phyloP scores from a whole-genome alignment of 306 rosid genomes.

The Benincasa hispida region DNA sequence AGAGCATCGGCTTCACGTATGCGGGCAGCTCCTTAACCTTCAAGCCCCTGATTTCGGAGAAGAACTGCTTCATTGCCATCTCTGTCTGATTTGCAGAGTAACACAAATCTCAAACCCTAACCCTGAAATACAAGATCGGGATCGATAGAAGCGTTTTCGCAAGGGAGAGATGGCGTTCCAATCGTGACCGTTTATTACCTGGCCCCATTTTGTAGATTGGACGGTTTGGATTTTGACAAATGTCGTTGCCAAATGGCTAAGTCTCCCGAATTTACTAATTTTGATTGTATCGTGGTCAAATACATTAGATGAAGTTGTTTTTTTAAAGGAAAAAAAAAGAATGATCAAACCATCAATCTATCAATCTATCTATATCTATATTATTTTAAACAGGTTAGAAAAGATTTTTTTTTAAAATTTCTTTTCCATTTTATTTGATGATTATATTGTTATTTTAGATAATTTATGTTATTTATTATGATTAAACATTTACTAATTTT shows the following conservation, averaged over 20 bases:
- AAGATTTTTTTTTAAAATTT: too few species aligned
- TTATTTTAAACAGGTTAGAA: too few species aligned
- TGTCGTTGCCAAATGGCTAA: neutral
- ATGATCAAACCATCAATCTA: too few species aligned
- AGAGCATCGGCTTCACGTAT: slow-evolving; percentile 50
- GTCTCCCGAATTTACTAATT: neutral
- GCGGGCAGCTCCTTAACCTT: slow-evolving; percentile 50
- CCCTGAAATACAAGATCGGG: slow-evolving; percentile 15
- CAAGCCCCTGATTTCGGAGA: slow-evolving; percentile 56
- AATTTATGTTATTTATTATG: too few species aligned
- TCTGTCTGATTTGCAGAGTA: neutral
- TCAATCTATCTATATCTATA: too few species aligned
- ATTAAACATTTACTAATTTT: too few species aligned
- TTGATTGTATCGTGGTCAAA: neutral
- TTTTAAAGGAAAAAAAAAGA: too few species aligned
- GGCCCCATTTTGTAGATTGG: neutral
- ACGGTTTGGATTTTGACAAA: neutral
- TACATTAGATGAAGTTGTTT: neutral
- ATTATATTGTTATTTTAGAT: too few species aligned
- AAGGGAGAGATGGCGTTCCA: neutral
- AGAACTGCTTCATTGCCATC: slow-evolving; percentile 63
- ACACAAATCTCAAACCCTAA: slow-evolving; percentile 13
- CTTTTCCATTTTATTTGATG: too few species aligned
- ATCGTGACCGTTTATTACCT: neutral
- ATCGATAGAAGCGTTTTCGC: neutral